Evolutionary conservation across 495 filamentous ascomycete species (phyloP), one percentile per base, ranked within the genome.

Genomic region (Choiromyces venosus): DNA sequence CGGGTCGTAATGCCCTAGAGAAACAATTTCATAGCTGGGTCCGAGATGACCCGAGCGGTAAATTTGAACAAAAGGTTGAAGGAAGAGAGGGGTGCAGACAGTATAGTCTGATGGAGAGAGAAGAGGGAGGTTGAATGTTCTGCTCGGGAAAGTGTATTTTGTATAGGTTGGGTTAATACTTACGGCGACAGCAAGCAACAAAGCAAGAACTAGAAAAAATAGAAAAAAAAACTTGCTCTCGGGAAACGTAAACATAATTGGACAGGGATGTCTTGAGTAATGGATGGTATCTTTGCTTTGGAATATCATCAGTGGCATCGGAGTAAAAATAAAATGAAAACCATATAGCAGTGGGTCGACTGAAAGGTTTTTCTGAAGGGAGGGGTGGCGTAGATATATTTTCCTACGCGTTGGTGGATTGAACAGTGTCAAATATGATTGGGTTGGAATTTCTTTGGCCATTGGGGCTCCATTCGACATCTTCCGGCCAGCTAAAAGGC

Each of bases 1-100:
- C 25, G 52, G 52, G 25, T 61, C 25, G 52, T 33, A 61, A 0
- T 61, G 12, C 52, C 52, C 52, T 61, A 6, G 52, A 33, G 25
- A 61, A 61, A 61, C 52, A 29, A 25, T 61, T 33, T 33, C 52
- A 61, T 33, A 29, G 52, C 4, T 16, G 25, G 46, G 52, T 14
- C 52, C 52, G 52, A 16, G 52, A 61, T 61, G 12, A 61, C 52
- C 52, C 52, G 52, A 61, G 52, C 52, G 52, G 52, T 61, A 61
- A 61, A 61, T 61, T 29, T 61, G 25, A 33, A 33, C 52, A 16
- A 16, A 33, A 33, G 29, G 25, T 33, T 29, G 4, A 61, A 18
- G 52, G 25, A 14, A 29, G 52, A 46, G 52, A 29, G 52, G 52
- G 46, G 46, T 33, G n/a, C 52, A 61, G 52, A 4, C 25, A 33